These are phyloP conservation scores for Fusarium guadeloupense DNA, from an alignment of 2,329 filamentous ascomycete genomes.

Conservation along the genomic window DNA sequence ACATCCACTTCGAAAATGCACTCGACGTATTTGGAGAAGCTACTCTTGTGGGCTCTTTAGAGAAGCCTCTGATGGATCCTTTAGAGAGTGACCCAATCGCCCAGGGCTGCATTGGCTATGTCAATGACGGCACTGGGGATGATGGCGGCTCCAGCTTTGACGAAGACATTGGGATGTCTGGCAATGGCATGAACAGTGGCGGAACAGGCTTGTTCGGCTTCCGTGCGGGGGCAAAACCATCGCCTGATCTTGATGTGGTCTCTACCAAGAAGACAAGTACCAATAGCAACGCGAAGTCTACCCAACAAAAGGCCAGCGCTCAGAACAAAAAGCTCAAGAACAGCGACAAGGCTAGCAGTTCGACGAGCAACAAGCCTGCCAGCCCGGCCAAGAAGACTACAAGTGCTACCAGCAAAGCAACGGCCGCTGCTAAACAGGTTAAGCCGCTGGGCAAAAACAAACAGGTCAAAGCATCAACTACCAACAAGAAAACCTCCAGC, in stretches of 20 bases:
- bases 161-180: not conserved
- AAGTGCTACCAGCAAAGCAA: not conserved
- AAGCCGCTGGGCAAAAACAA: no score
- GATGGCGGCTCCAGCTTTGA: not conserved
- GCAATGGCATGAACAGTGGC: not conserved
- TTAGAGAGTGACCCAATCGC: conserved; percentile 6
- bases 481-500: no score
- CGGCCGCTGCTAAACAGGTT: no score
- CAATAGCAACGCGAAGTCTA: not conserved
- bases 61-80: not conserved
- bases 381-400: not conserved
- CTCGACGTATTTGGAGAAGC: not conserved
- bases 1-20: conserved; percentile 10
- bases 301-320: not conserved
- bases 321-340: not conserved
- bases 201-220: not conserved
- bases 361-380: no score
- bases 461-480: no score
- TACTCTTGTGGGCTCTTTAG: not conserved
- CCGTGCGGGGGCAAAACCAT: not conserved
- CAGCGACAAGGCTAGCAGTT: no score
- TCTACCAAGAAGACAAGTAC: not conserved
- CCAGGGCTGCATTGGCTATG: conserved; percentile 7
- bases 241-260: not conserved
- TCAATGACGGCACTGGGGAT: conserved; percentile 2